Evolutionary conservation across 139 green algal species (phyloP), one percentile per base, ranked within the genome.

Genomic region (Coccomyxa sp.): DNA sequence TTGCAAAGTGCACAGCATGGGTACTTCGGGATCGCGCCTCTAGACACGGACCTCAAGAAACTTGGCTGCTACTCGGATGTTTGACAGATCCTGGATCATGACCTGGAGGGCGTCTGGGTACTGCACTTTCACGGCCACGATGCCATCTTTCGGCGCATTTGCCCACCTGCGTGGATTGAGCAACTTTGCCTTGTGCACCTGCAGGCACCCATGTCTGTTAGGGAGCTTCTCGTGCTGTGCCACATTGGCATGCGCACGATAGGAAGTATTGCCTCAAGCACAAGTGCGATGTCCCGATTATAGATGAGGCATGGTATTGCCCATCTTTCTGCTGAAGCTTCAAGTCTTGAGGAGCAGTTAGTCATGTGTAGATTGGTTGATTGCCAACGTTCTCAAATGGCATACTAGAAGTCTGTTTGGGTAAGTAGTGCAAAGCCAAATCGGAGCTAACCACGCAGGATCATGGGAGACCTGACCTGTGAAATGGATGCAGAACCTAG

Each of bases 81-180:
- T 97, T 67, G 45, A 18, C 25, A 98, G 87, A 83, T 98, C 95
- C 45, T 83, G 78, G 57, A 84, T 28, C 93, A 98, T 98, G 28
- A 88, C 86, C n/a, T 86, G 58, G 79, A 95, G 88, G 0, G 95
- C 94, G 45, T 92, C 86, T 0, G 95, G 93, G 84, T 98, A 98
- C 87, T 98, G 95, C 4, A 98, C 88, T 86, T 98, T 98, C 38
- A 98, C 91, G 0, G 95, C 95, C 51, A 98, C 95, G 18, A 95
- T 32, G 1, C 94, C 93, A 79, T 90, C 80, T 27, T 78, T 59
- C 13, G 59, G 28, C 4, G 89, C 89, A 10, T 85, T 21, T 82
- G 77, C 21, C 76, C 13, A 88, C 87, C 31, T 88, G 82, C 31
- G 81, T 83, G 28, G 31, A 0, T 31, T 31, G 16, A 38, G 77